These are phyloP conservation scores for Agapanthus africanus DNA, from an alignment of 106 monocot genomes.

Conservation along the genomic window DNA sequence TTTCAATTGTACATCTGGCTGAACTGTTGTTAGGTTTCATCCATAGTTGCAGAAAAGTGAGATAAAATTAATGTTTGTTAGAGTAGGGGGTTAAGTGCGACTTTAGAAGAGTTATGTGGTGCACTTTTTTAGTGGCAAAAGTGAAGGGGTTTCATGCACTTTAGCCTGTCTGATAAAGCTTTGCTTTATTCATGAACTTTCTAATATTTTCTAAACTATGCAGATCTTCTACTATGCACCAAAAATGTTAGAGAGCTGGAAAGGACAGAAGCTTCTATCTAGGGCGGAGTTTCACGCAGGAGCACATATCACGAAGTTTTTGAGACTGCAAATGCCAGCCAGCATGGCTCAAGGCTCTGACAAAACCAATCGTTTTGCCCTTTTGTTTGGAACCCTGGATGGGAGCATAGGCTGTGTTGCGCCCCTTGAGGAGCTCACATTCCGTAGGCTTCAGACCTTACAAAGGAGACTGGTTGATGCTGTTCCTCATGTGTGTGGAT, in stretches of 20 bases:
- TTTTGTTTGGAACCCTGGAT: constrained; percentile 83
- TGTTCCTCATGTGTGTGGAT: constrained; percentile 80
- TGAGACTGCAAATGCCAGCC: constrained; percentile 67
- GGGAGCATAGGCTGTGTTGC: constrained; percentile 93
- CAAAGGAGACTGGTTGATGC: constrained; percentile 79
- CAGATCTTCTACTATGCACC: constrained; percentile 95
- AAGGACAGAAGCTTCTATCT: constrained; percentile 86
- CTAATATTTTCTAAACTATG: constrained; percentile 9
- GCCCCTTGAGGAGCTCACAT: constrained; percentile 87
- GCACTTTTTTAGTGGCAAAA: no score
- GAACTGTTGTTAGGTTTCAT: no score
- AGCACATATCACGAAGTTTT: constrained; percentile 64
- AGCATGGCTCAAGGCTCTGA: constrained; percentile 43
- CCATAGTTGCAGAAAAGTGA: no score
- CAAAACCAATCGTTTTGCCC: constrained; percentile 84
- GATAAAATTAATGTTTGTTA: no score
- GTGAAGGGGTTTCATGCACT: no score
- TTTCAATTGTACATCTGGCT: no score
- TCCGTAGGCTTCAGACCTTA: constrained; percentile 76
- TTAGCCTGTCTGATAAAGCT: no score
- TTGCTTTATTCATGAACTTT: no score
- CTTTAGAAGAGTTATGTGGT: no score
- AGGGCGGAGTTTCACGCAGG: constrained; percentile 91
- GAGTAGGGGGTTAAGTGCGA: no score
- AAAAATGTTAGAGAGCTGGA: constrained; percentile 92